phyloP scores from a whole-genome alignment of 2,329 filamentous ascomycete genomes.

The Penicillium sp. region DNA sequence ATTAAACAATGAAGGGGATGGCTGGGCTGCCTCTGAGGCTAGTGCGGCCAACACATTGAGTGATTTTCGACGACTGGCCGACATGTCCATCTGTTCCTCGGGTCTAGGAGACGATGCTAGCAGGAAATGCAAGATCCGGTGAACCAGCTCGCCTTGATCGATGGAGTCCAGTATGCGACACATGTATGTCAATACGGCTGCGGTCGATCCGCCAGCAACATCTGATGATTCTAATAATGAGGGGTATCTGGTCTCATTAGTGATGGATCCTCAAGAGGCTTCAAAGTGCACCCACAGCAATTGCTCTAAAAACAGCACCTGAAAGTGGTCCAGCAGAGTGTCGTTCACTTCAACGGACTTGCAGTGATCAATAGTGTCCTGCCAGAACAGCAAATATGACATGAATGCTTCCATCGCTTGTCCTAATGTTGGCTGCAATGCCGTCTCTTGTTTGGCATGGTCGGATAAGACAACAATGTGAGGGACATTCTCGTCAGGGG shows the following conservation, averaged over 20 bases:
- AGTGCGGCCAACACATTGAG: conserved; percentile 82
- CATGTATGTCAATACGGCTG: conserved; percentile 92
- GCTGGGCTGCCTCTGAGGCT: conserved; percentile 70
- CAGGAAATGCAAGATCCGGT: conserved; percentile 89
- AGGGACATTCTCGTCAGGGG: conserved; percentile 69
- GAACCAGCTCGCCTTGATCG: conserved; percentile 90
- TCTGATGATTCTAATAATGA: conserved; percentile 96
- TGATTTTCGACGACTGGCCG: conserved; percentile 75
- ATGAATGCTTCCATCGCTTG: conserved; percentile 91
- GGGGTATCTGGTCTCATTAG: conserved; percentile 67
- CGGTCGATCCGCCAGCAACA: conserved; percentile 92
- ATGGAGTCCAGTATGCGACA: conserved; percentile 86
- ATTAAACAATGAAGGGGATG: conserved; percentile 88
- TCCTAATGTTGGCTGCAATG: conserved; percentile 76
- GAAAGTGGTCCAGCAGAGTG: conserved; percentile 93
- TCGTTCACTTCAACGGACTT: conserved; percentile 87
- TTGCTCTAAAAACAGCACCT: conserved; percentile 93
- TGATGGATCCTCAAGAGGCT: not conserved
- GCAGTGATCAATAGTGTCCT: conserved; percentile 96
- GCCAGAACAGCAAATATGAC: conserved; percentile 95
- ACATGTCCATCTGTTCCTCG: conserved; percentile 62
- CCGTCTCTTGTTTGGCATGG: conserved; percentile 73
- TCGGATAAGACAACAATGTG: conserved; percentile 87
- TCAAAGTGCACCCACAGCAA: conserved; percentile 64
- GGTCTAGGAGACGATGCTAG: conserved; percentile 67